phyloP scores from a whole-genome alignment of 2,329 filamentous ascomycete species.

The Epichloe elymi region DNA sequence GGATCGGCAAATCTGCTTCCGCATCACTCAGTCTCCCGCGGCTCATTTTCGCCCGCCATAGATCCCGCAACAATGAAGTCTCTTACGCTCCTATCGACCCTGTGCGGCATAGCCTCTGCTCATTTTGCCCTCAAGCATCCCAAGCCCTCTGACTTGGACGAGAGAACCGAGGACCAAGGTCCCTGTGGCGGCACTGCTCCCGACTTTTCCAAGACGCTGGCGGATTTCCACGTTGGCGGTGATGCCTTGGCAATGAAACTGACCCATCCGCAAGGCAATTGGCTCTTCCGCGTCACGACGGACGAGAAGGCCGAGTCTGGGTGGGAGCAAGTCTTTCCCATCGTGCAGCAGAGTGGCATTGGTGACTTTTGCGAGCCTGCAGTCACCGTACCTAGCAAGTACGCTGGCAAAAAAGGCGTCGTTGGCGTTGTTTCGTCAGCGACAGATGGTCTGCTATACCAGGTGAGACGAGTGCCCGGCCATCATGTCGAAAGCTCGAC shows the following conservation, averaged over 20 bases:
- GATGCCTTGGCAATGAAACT: conserved; percentile 35
- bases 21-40: too few species aligned
- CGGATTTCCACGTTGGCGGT: conserved; percentile 45
- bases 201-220: conserved; percentile 31
- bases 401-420: conserved; percentile 41
- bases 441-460: conserved; percentile 42
- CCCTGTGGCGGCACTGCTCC: conserved; percentile 44
- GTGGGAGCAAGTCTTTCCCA: conserved; percentile 43
- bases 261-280: conserved; percentile 39
- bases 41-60: background rate
- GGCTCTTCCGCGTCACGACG: conserved; percentile 44
- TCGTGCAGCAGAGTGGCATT: conserved; percentile 39
- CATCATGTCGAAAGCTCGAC: background rate
- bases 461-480: conserved; percentile 24
- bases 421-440: conserved; percentile 38
- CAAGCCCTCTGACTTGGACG: conserved; percentile 32
- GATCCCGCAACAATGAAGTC: conserved; percentile 5
- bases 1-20: background rate
- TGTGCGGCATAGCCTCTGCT: conserved; percentile 29
- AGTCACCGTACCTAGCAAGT: conserved; percentile 35
- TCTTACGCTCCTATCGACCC: conserved; percentile 23
- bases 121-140: conserved; percentile 43
- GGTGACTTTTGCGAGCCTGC: conserved; percentile 39
- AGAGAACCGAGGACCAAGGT: conserved; percentile 28
- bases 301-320: conserved; percentile 32